Evolutionary conservation across 495 filamentous ascomycete species (phyloP), one percentile per base, ranked within the genome.

Genomic region (Jackrogersella multiformis): DNA sequence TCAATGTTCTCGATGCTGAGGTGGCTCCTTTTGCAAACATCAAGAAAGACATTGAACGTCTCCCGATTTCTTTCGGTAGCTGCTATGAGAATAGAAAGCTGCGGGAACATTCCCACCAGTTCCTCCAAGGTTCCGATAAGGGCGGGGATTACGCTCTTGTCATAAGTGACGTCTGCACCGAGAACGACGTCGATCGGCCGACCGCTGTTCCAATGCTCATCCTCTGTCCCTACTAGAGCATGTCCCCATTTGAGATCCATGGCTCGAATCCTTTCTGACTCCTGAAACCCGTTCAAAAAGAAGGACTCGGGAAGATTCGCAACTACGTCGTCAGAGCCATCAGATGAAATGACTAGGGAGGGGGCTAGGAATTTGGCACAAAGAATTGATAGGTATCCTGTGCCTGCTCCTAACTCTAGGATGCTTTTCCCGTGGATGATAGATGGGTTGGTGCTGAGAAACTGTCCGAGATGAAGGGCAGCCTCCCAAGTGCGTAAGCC

Each of bases 401-500:
- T 97, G 0, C 94, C 94, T 1, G 92, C 88, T 3, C 95, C 94
- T 12, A 97, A 82, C 72, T 98, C 94, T n/a, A 98, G 81, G 4
- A 97, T 80, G 0, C 78, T 81, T 64, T 89, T 89, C 10, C 80
- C 80, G 34, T 63, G 62, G 9, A 95, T 74, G 8, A 77, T 38
- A 2, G 64, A 59, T 4, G 78, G 74, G 57, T 76, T 68, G 9
- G 46, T 28, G 49, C 74, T 78, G 30, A 95, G 87, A 66, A 88
- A 96, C 18, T 91, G 84, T 0, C 88, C 92, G 0, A 97, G 82
- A 72, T 93, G 90, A n/a, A 98, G 77, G 0, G 92, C 88, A 3
- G 94, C 94, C 78, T 97, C 94, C 94, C 94, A 98, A 4, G 94
- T 98, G 9, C 94, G 87, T 24, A 92, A 81, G 0, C 94, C 94